These are phyloP conservation scores for Penicillium janthinellum DNA, from an alignment of 2,329 filamentous ascomycete species.

Conservation along the genomic window DNA sequence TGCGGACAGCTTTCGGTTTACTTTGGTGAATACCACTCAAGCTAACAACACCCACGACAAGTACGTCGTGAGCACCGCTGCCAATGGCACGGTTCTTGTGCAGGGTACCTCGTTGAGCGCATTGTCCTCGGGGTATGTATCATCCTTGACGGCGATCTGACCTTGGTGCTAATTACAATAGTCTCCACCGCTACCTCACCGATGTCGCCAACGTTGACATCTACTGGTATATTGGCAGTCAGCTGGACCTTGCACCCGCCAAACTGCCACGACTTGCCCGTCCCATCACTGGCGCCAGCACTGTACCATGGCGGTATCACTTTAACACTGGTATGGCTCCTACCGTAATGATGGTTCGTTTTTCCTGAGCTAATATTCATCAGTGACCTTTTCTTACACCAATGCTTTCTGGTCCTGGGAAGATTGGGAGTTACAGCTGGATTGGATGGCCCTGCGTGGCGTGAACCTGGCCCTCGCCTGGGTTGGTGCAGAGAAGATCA, in stretches of 20 bases:
- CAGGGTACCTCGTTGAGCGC: constrained; percentile 39
- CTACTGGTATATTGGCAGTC: constrained; percentile 52
- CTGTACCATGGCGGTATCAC: constrained; percentile 53
- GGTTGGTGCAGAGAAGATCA: constrained; percentile 55
- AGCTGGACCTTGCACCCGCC: constrained; percentile 37
- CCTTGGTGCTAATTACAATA: constrained; percentile 10
- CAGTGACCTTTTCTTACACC: constrained; percentile 57
- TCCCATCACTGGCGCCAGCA: constrained; percentile 45
- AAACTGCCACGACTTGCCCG: constrained; percentile 33
- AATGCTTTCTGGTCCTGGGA: constrained; percentile 56
- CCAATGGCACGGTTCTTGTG: constrained; percentile 34
- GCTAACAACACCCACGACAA: constrained; percentile 20
- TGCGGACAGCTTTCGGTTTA: constrained; percentile 24
- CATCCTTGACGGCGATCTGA: not conserved
- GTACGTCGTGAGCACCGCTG: constrained; percentile 21
- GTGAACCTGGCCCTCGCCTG: constrained; percentile 56
- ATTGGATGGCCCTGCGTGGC: constrained; percentile 56
- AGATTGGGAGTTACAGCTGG: constrained; percentile 56
- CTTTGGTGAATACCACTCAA: constrained; percentile 11
- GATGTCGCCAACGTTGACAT: constrained; percentile 49
- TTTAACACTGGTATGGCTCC: constrained; percentile 50
- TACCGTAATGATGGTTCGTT: not conserved
- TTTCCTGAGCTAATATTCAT: not conserved
- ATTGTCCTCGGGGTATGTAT: constrained; percentile 35
- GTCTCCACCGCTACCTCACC: constrained; percentile 46